These are phyloP conservation scores for Parastagonospora avenae DNA, from an alignment of 2,329 filamentous ascomycete species.

Conservation along the genomic window DNA sequence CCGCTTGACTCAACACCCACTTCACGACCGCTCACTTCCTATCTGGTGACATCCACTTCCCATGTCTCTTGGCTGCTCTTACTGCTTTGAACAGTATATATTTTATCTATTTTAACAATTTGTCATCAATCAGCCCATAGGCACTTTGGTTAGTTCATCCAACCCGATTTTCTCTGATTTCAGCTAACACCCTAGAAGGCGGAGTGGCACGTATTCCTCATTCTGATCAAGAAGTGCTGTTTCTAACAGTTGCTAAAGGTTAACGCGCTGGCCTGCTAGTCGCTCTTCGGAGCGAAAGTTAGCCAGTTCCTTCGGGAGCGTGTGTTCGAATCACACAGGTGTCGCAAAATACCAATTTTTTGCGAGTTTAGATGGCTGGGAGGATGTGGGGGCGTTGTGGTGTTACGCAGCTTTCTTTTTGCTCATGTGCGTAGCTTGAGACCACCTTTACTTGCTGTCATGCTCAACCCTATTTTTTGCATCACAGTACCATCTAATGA, in stretches of 20 bases:
- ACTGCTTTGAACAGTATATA: not conserved
- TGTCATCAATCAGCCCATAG: not conserved
- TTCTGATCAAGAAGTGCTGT: not conserved
- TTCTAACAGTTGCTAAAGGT: constrained; percentile 13
- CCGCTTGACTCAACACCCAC: not conserved
- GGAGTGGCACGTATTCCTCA: not conserved
- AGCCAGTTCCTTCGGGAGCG: constrained; percentile 40
- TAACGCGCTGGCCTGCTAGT: constrained; percentile 36
- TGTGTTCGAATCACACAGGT: constrained; percentile 40
- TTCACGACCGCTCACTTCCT: not conserved
- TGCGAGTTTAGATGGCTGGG: not conserved
- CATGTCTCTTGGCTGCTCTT: not conserved
- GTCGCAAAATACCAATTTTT: constrained; percentile 14
- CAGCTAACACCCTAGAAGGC: not conserved
- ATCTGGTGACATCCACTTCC: not conserved
- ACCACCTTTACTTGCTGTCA: too few relatives aligned
- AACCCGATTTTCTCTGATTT: not conserved
- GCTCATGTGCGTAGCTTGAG: not conserved
- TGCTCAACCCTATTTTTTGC: too few relatives aligned
- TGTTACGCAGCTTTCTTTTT: not conserved
- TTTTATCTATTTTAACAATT: not conserved
- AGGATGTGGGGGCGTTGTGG: not conserved
- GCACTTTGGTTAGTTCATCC: constrained; percentile 1
- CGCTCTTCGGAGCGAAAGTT: constrained; percentile 12
- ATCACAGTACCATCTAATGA: too few relatives aligned